Evolutionary conservation across 805 yeast species (phyloP).

Genomic region (Maudiozyma serrabonitensis): DNA sequence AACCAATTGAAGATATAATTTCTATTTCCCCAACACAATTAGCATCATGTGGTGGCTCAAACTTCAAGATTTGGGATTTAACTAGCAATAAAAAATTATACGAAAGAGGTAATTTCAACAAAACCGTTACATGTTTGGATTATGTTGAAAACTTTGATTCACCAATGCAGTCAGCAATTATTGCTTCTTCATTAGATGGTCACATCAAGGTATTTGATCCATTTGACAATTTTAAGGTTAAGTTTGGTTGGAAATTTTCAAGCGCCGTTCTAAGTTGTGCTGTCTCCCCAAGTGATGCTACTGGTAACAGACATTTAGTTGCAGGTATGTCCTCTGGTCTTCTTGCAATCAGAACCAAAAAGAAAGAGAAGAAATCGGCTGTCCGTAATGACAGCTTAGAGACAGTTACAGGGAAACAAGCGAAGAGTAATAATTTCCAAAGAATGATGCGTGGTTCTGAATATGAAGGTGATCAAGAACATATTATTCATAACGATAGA

Average conservation of each 20-base stretch:
- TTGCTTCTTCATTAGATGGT: conserved; percentile 94
- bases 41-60: conserved; percentile 73
- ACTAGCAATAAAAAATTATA: conserved; percentile 57
- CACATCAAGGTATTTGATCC: conserved; percentile 93
- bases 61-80: conserved; percentile 86
- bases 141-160: conserved; percentile 25
- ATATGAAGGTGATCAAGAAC: conserved; percentile 83
- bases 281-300: conserved; percentile 55
- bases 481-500: conserved; percentile 53
- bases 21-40: conserved; percentile 64
- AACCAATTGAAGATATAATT: conserved; percentile 79
- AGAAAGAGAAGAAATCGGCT: conserved; percentile 37
- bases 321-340: conserved; percentile 89
- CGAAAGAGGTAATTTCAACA: conserved; percentile 79
- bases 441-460: conserved; percentile 87
- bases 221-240: conserved; percentile 70
- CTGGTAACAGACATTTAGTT: conserved; percentile 63
- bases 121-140: conserved; percentile 75
- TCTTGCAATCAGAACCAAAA: conserved; percentile 79
- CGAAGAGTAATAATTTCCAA: conserved; percentile 50
- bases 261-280: conserved; percentile 87
- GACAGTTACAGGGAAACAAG: neutral
- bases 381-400: neutral
- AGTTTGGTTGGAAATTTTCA: conserved; percentile 96
- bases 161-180: conserved; percentile 38